Percentiles rank a stretch among this genome's conserved stretches.
Evolutionary conservation across 768 basidiomycete species (phyloP).

Genomic region (Tricholoma sp.): DNA sequence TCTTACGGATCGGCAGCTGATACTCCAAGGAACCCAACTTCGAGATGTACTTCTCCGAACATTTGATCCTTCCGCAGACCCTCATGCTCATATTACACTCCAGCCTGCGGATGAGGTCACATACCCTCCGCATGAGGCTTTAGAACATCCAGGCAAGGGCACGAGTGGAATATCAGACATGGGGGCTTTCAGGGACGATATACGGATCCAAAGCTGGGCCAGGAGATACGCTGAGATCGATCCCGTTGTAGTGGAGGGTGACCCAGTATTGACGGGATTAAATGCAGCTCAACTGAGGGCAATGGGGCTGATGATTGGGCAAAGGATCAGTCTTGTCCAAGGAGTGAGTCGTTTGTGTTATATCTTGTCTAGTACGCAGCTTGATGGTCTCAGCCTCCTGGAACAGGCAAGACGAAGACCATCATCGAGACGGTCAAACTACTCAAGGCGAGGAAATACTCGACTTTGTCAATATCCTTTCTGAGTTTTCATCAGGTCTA

Average conservation of each 20-base stretch:
- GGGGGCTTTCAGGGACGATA: constrained; percentile 65
- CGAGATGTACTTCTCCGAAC: constrained; percentile 65
- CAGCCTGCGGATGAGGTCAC: constrained; percentile 34
- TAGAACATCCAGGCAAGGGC: constrained; percentile 28
- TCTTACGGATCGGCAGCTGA: constrained; percentile 37
- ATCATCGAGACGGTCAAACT: constrained; percentile 82
- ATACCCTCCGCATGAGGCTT: constrained; percentile 30
- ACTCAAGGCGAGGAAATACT: constrained; percentile 51
- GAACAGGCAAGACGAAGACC: constrained; percentile 90
- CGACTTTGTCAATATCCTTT: background rate
- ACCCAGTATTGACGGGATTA: constrained; percentile 60
- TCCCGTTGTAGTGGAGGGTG: constrained; percentile 70
- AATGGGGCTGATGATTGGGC: constrained; percentile 81
- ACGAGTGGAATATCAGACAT: constrained; percentile 11
- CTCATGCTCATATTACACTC: constrained; percentile 26
- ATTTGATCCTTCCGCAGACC: constrained; percentile 34
- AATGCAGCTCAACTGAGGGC: constrained; percentile 79
- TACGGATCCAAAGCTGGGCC: constrained; percentile 81
- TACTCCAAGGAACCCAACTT: constrained; percentile 67
- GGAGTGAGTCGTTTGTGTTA: constrained; percentile 50
- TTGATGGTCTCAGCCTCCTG: constrained; percentile 58
- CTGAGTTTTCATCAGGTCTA: constrained; percentile 40
- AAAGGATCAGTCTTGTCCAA: constrained; percentile 77
- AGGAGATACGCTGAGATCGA: constrained; percentile 52
- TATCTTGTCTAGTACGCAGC: background rate